These are phyloP conservation scores for Hyphodiscus hymeniophilus DNA, from an alignment of 495 filamentous ascomycete species.

Conservation along the genomic window DNA sequence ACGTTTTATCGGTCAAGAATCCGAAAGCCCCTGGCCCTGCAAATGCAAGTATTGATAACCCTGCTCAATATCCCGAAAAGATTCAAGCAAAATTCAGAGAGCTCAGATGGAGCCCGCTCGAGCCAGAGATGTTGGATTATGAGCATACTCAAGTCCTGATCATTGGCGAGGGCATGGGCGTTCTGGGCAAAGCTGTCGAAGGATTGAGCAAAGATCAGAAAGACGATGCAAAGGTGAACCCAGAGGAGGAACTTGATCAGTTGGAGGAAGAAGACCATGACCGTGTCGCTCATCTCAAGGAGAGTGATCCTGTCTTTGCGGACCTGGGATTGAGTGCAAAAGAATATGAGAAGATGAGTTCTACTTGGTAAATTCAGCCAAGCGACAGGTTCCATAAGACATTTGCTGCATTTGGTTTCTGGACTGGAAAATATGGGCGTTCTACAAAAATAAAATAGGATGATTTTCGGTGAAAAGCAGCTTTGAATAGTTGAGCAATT, in stretches of 20 bases:
- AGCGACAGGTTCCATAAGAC: too few relatives aligned
- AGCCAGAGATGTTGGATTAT: constrained; percentile 72
- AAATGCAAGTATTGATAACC: constrained; percentile 53
- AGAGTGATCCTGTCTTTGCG: constrained; percentile 43
- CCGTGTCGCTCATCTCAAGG: constrained; percentile 45
- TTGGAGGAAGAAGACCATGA: constrained; percentile 40
- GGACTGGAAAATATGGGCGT: too few relatives aligned
- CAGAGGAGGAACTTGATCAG: constrained; percentile 29
- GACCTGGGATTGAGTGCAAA: constrained; percentile 44
- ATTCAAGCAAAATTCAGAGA: constrained; percentile 66
- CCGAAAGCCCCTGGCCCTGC: constrained; percentile 59
- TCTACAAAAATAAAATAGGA: too few relatives aligned
- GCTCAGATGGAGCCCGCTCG: constrained; percentile 63
- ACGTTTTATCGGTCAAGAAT: constrained; percentile 74
- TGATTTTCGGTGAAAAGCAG: too few relatives aligned
- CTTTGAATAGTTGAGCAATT: too few relatives aligned
- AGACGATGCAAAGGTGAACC: constrained; percentile 47
- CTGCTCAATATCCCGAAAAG: constrained; percentile 63
- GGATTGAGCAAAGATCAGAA: constrained; percentile 49
- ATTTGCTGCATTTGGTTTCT: too few relatives aligned
- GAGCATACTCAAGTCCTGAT: constrained; percentile 74
- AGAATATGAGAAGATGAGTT: constrained; percentile 41
- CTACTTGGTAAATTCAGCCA: constrained; percentile 43
- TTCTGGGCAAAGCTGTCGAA: constrained; percentile 47
- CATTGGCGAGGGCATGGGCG: constrained; percentile 61